phyloP scores from a whole-genome alignment of 2,329 filamentous ascomycete genomes.

The Phialophora chinensis region DNA sequence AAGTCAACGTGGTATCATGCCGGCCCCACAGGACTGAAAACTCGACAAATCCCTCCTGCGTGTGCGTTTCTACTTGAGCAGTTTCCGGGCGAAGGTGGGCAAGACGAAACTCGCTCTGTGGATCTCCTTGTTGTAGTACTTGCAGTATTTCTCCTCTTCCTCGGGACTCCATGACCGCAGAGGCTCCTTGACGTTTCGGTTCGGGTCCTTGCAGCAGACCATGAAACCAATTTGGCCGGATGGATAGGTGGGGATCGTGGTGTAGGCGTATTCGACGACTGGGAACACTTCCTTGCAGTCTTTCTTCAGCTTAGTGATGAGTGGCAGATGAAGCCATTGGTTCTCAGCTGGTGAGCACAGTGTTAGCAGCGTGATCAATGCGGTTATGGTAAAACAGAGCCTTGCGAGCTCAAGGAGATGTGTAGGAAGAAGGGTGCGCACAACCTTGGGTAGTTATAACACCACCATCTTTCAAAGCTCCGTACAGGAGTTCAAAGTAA shows the following conservation, averaged over 20 bases:
- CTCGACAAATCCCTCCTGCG: not conserved
- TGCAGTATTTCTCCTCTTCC: conserved; percentile 91
- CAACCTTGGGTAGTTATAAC: conserved; percentile 99
- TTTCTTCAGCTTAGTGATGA: conserved; percentile 96
- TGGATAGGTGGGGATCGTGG: conserved; percentile 96
- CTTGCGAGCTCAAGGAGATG: conserved; percentile 23
- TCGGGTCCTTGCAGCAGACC: conserved; percentile 96
- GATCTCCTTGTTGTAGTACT: conserved; percentile 97
- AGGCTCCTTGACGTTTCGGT: conserved; percentile 81
- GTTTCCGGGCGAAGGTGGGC: conserved; percentile 89
- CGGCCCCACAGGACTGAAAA: conserved; percentile 10
- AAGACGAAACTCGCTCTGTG: conserved; percentile 94
- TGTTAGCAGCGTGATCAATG: conserved; percentile 27
- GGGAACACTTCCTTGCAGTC: conserved; percentile 97
- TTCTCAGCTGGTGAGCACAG: conserved; percentile 75
- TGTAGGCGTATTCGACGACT: conserved; percentile 97
- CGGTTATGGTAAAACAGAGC: conserved; percentile 10
- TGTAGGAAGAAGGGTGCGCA: conserved; percentile 72
- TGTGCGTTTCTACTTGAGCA: conserved; percentile 51
- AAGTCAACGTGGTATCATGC: conserved; percentile 33
- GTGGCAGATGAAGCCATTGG: conserved; percentile 95
- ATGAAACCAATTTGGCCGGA: conserved; percentile 99
- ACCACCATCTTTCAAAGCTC: conserved; percentile 89
- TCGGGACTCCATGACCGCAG: conserved; percentile 79
- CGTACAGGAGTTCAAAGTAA: conserved; percentile 93